A percentile compares a stretch with the other conserved stretches of the same genome.
These are phyloP conservation scores for Xerocomus potaroensis DNA, from an alignment of 768 basidiomycete genomes.

Conservation along the genomic window DNA sequence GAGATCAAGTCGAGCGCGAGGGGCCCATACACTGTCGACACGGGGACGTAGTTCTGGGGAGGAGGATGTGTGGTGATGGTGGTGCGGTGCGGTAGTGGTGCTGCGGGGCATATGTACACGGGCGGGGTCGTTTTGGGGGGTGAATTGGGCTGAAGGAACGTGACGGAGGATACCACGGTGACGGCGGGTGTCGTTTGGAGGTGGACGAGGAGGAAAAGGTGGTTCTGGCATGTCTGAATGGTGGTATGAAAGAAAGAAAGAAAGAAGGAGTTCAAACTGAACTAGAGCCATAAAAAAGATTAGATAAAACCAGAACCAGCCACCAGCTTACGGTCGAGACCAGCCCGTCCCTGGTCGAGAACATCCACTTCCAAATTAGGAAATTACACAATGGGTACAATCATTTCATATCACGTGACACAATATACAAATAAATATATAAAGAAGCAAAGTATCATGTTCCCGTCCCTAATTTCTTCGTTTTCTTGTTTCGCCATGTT, in stretches of 20 bases:
- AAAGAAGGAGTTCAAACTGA: background rate
- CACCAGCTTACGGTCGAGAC: background rate
- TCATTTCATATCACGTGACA: background rate
- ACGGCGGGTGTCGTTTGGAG: constrained; percentile 5
- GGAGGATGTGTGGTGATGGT: constrained; percentile 23
- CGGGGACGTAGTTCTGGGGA: constrained; percentile 22
- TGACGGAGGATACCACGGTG: constrained; percentile 20
- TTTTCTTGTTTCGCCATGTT: constrained; percentile 11
- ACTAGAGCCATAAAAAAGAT: background rate
- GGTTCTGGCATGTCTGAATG: no score
- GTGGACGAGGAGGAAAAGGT: constrained; percentile 1
- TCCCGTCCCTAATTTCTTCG: background rate
- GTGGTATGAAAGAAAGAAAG: no score
- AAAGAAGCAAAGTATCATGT: background rate
- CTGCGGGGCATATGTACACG: constrained; percentile 9
- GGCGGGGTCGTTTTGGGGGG: constrained; percentile 7
- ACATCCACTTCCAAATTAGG: background rate
- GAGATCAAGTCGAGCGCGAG: constrained; percentile 20
- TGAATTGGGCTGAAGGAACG: background rate
- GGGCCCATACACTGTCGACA: constrained; percentile 19
- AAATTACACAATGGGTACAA: background rate
- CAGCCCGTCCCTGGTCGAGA: background rate
- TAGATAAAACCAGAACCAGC: no score
- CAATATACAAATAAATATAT: background rate
- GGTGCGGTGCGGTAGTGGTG: constrained; percentile 5